These are phyloP conservation scores for Mollisiaceae sp. DNA, from an alignment of 2,329 filamentous ascomycete species.

Conservation along the genomic window DNA sequence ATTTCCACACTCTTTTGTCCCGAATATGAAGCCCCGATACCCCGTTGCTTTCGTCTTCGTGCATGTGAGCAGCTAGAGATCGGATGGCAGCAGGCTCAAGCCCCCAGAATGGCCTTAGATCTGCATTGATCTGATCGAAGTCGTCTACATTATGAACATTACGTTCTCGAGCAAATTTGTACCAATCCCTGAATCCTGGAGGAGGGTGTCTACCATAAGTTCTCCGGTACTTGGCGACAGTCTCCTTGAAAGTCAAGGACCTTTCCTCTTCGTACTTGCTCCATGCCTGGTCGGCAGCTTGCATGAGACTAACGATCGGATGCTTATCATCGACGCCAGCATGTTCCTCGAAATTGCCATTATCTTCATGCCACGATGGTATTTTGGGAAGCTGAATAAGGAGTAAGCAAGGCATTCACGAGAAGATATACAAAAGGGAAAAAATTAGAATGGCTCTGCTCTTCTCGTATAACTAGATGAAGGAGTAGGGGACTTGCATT, in stretches of 20 bases:
- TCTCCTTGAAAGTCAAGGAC: slow-evolving; percentile 55
- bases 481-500: slow-evolving; percentile 28
- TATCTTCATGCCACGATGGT: slow-evolving; percentile 34
- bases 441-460: too few relatives aligned
- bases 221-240: slow-evolving; percentile 60
- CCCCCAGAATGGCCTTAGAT: slow-evolving; percentile 65
- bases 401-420: slow-evolving; percentile 11
- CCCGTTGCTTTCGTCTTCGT: slow-evolving; percentile 34
- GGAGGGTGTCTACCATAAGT: slow-evolving; percentile 65
- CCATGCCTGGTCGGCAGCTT: slow-evolving; percentile 41
- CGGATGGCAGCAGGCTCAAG: slow-evolving; percentile 43
- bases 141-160: slow-evolving; percentile 65
- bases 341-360: slow-evolving; percentile 35
- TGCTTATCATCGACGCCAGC: slow-evolving; percentile 39
- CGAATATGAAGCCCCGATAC: slow-evolving; percentile 41
- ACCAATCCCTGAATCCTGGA: slow-evolving; percentile 67
- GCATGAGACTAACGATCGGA: slow-evolving; percentile 42
- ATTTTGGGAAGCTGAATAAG: slow-evolving; percentile 34
- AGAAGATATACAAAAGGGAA: neutral
- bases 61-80: slow-evolving; percentile 50
- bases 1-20: slow-evolving; percentile 42
- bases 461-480: too few relatives aligned
- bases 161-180: slow-evolving; percentile 55
- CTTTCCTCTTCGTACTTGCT: slow-evolving; percentile 40
- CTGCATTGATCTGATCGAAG: slow-evolving; percentile 68